Percentiles rank a stretch among this genome's conserved stretches.
Evolutionary conservation across 1,139 yeast species (phyloP).

Genomic region (Saccharomyces hybrid): DNA sequence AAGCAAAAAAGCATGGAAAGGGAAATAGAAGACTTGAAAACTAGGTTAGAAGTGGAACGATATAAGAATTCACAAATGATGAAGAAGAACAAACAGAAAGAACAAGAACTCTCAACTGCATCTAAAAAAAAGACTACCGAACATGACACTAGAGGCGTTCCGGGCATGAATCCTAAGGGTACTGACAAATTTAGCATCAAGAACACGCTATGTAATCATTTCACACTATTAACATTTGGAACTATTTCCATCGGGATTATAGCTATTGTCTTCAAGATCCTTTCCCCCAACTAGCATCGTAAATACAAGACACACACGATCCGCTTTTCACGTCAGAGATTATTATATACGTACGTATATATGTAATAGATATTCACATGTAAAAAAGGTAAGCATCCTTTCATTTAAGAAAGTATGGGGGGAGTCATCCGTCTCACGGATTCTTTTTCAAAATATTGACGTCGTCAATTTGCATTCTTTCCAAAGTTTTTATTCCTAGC

Average conservation of each 20-base stretch:
- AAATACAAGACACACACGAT: not conserved
- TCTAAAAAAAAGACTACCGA: not conserved
- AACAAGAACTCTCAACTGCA: not conserved
- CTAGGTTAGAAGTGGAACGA: slow-evolving; percentile 24
- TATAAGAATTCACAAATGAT: slow-evolving; percentile 17
- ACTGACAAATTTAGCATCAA: not conserved
- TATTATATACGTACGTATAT: not conserved
- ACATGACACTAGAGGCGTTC: not conserved
- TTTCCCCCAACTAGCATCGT: not conserved
- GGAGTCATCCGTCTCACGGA: not conserved
- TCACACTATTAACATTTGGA: slow-evolving; percentile 3
- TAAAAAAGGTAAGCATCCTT: not conserved
- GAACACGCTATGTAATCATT: not conserved
- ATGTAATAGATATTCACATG: not conserved
- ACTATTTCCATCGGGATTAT: slow-evolving; percentile 4
- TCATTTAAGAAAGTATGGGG: not conserved
- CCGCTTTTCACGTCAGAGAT: not conserved
- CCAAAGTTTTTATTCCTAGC: slow-evolving; percentile 42
- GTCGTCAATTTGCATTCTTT: slow-evolving; percentile 33
- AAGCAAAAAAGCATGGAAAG: slow-evolving; percentile 19
- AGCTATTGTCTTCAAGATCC: slow-evolving; percentile 2
- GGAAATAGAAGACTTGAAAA: slow-evolving; percentile 24
- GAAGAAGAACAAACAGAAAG: slow-evolving; percentile 6
- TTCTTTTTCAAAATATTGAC: slow-evolving; percentile 12
- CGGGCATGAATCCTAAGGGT: not conserved